Evolutionary conservation across 345 rosid genomes (phyloP), one percentile per base, ranked within the genome.

Genomic region (Pugionium dolabratum): DNA sequence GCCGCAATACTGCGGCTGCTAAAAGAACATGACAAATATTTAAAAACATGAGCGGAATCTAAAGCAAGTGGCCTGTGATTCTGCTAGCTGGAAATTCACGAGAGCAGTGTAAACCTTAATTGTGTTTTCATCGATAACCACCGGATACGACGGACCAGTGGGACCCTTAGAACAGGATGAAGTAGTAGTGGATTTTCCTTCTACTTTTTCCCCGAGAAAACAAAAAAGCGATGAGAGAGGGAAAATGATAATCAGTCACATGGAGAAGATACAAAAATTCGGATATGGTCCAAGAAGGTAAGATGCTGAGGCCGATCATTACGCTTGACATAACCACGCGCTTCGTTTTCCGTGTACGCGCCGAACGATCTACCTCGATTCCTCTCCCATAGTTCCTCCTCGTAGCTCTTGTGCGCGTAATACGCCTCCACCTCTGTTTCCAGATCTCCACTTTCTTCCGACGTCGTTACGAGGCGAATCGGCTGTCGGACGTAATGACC

Each of bases 241-340:
- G 51, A 9, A 63, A 64, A 72, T 50, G 0, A 36, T 27, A 64
- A 66, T 73, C 59, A 79, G 37, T 79, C 78, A 53, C 64, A 70
- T n/a, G 83, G 54, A 41, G 89, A 77, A 33, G 84, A 73, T 1
- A 87, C 74, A 42, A 87, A 88, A 27, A 58, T 69, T 11, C 81
- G 80, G 58, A 90, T 85, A 69, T 90, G 90, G 41, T 90, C 95
- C 74, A 90, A 59, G 54, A 90, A 90, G 44, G 67, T 82, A 32
- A 84, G 76, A 80, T 83, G 72, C 37, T 79, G 82, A 0, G 95
- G 97, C 42, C 97, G 48, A 70, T 90, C 95, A 6, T 75, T 77
- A 2, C 97, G 75, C 67, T 75, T 80, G 11, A 85, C 88, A 54
- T 90, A 90, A 2, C 97, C 97, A 59, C 70, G 65, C 9, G 95